These are phyloP conservation scores for Blastocladiella emersonii DNA, from an alignment of 371 early-diverging fungal genomes.

Conservation along the genomic window DNA sequence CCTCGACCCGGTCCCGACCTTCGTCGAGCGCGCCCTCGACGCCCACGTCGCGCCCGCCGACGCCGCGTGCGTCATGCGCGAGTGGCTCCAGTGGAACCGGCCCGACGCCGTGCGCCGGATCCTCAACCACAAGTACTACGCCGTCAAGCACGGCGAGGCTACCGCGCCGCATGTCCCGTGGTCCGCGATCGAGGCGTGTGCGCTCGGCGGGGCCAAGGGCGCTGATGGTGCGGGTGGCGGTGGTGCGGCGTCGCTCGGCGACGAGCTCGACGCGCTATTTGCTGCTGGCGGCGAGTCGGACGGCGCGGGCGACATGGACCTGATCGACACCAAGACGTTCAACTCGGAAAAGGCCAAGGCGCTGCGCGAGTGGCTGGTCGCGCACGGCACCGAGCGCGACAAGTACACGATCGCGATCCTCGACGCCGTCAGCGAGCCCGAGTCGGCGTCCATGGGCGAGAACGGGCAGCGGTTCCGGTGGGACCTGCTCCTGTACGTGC, in stretches of 20 bases:
- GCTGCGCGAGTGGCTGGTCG: neutral
- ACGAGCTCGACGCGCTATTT: neutral
- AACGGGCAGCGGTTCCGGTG: conserved; percentile 2
- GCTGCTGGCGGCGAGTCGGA: neutral
- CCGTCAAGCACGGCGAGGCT: neutral
- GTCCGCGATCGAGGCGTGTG: neutral
- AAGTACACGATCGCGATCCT: neutral
- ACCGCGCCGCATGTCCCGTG: neutral
- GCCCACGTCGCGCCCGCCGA: neutral
- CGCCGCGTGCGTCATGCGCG: neutral
- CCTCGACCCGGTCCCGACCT: neutral
- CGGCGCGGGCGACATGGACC: neutral
- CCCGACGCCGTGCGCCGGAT: neutral
- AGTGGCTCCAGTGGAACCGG: conserved; percentile 5
- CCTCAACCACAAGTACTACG: neutral
- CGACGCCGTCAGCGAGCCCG: neutral
- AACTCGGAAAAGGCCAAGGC: neutral
- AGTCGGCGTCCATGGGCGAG: neutral
- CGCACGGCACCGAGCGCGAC: neutral
- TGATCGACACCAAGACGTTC: neutral
- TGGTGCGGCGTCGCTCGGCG: neutral
- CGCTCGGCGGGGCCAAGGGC: neutral
- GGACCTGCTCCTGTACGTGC: neutral
- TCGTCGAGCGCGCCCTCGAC: neutral
- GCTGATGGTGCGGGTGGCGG: neutral